Evolutionary conservation across 2,329 filamentous ascomycete genomes (phyloP), one percentile per base, ranked within the genome.

Genomic region (Colletotrichum higginsianum): DNA sequence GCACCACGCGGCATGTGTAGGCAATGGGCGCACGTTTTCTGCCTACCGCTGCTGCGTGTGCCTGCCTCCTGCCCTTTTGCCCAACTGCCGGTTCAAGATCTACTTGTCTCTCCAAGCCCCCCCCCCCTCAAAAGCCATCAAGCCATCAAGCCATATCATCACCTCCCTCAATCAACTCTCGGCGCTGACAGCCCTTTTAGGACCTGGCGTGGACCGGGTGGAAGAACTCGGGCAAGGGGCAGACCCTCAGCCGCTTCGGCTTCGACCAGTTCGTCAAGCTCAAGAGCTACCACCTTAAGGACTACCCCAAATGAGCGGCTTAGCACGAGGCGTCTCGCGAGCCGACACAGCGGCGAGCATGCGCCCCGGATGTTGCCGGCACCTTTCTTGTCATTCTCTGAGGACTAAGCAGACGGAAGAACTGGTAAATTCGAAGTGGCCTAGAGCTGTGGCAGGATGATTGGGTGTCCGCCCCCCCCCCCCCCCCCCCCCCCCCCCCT

Each of bases 261-360:
- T 98, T 97, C 79, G 96, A 98, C 77, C 94, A 97, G 80, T 98
- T 98, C 80, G 92, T 97, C 79, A 97, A 96, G 87, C 88, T 98
- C 78, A 98, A 98, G 91, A 98, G 94, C 86, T 97, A 93, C 82
- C 96, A 98, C 82, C 81, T 98, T 80, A 98, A 98, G 85, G 91
- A 97, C 74, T 91, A 91, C 78, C 89, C 90, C 55, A 91, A 91
- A 83, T 90, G 85, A 76, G 49, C n/a, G 55, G 40, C 30, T 30
- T 64, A 52, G 67, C 21, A 62, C 11, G 55, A 26, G 50, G n/a
- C 44, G 50, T 26, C 40, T 55, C 61, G 50, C 67, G 46, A 38
- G 52, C 52, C 11, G 52, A 30, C 18, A 30, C 30, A 38, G 18
- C 30, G 35, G 52, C 30, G 18, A 55, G 13, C 11, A 21, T 38